phyloP scores from a whole-genome alignment of 1,284 basidiomycete genomes.

The Earliella scabrosa region DNA sequence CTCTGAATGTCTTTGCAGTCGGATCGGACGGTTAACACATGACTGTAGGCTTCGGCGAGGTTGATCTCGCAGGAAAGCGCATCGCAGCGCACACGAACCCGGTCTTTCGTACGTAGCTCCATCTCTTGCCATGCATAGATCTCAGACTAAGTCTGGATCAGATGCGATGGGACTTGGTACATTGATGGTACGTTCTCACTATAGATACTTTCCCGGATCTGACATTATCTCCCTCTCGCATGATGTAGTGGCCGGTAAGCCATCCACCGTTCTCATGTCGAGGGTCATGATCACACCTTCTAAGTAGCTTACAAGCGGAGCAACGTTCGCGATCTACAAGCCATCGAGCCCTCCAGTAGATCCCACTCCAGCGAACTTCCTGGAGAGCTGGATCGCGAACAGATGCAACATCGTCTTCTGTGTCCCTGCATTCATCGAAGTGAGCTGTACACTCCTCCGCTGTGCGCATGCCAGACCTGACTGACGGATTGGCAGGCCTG shows the following conservation, averaged over 20 bases:
- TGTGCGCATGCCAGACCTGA: no score
- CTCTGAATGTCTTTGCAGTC: not conserved
- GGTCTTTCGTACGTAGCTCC: conserved; percentile 25
- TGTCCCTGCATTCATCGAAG: conserved; percentile 37
- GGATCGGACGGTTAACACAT: not conserved
- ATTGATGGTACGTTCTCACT: conserved; percentile 3
- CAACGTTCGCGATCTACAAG: conserved; percentile 30
- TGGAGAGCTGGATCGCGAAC: conserved; percentile 23
- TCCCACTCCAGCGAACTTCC: conserved; percentile 31
- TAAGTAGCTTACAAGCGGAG: conserved; percentile 33
- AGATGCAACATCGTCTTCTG: conserved; percentile 29
- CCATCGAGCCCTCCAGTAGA: conserved; percentile 27
- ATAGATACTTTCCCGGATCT: not conserved
- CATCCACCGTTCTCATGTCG: no score
- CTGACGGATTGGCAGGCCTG: no score
- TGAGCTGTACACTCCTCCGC: conserved; percentile 2
- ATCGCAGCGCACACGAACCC: conserved; percentile 27
- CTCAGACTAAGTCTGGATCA: not conserved
- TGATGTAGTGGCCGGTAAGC: conserved; percentile 16
- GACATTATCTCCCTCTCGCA: not conserved
- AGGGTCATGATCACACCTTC: no score
- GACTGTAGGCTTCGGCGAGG: conserved; percentile 26
- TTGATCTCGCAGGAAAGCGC: conserved; percentile 12
- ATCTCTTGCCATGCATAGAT: no score
- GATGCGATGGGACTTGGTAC: conserved; percentile 27